phyloP scores from a whole-genome alignment of 331 rosid species.

The Quercus phellos region DNA sequence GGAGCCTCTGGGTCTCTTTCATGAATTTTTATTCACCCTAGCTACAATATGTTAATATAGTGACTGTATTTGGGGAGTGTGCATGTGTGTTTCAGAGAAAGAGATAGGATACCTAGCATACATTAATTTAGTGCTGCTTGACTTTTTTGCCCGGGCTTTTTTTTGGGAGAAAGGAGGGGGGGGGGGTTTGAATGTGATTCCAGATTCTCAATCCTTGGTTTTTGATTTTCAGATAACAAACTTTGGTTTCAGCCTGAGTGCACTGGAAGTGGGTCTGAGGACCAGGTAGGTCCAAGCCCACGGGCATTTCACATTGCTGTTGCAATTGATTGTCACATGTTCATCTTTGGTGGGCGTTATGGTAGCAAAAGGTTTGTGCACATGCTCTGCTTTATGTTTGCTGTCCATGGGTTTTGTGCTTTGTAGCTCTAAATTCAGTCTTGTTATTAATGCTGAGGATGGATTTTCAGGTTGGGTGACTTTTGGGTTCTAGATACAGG shows the following conservation, averaged over 20 bases:
- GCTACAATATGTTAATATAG: background rate
- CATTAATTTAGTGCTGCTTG: background rate
- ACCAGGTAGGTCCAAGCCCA: constrained; percentile 80
- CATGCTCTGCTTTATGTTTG: background rate
- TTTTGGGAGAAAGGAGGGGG: too few relatives aligned
- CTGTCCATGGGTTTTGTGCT: constrained; percentile 5
- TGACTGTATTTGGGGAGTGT: background rate
- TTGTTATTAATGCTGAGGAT: constrained; percentile 25
- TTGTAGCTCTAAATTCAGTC: background rate
- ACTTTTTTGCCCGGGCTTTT: background rate
- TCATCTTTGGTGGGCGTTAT: constrained; percentile 88
- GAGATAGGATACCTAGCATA: background rate
- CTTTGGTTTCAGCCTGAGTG: constrained; percentile 89
- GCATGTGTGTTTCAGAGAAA: background rate
- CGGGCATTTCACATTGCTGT: constrained; percentile 92
- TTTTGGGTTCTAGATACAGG: constrained; percentile 99
- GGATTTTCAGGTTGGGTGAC: constrained; percentile 81
- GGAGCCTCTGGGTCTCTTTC: background rate
- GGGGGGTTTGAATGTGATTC: background rate
- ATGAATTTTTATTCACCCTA: background rate
- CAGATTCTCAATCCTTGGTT: background rate
- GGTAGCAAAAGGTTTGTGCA: constrained; percentile 61
- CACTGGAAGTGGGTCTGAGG: constrained; percentile 78
- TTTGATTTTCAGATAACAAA: constrained; percentile 53
- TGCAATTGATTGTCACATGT: constrained; percentile 93